Base-by-base conservation (phyloP, 164 flowering plant species). In the Stephania cephalantha region DNA sequence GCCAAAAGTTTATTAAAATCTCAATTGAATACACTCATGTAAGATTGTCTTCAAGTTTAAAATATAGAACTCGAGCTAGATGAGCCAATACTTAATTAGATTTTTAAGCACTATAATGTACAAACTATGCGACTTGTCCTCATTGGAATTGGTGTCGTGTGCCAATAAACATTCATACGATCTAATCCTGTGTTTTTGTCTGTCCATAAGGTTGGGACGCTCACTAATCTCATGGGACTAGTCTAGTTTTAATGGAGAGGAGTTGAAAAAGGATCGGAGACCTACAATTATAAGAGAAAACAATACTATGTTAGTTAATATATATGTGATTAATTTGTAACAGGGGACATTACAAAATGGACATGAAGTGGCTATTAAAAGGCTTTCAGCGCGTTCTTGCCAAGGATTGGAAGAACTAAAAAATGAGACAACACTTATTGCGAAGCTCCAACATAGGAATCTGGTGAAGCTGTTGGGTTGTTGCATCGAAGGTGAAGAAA, bases 371-470 rank as follows among this genome's bases (percentile, higher is more conserved):
- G 69, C 69, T 2, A 30, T 64, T 6, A 64, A 64, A 66, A 66
- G 35, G 65, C 65, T 61, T 13, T 61, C 65, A n/a, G 13, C n/a
- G 18, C 7, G 22, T 7, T 74, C 76, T 3, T 15, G 42, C 18
- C 76, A 74, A 61, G 75, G 75, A 42, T 13, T 30, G 15, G 69
- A 61, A 44, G 75, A 73, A 52, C 63, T 73, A 6, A 73, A 73
- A 52, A 73, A 73, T 63, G 75, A 73, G 52, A 17, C 53, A 35
- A 46, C 45, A 13, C 69, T 73, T 5, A 61, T 73, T 61, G 75
- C 75, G 22, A 15, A 73, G 44, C 29, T 74, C 35, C 76, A 74
- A 67, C 76, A 74, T 20, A 74, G 35, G 30, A 74, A 65, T 20
- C 61, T 74, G 10, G 70, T 74, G 6, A 65, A 55, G 55, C 58